Evolutionary conservation across 2,329 filamentous ascomycete genomes (phyloP).

Genomic region (Daldinia eschscholtzii): DNA sequence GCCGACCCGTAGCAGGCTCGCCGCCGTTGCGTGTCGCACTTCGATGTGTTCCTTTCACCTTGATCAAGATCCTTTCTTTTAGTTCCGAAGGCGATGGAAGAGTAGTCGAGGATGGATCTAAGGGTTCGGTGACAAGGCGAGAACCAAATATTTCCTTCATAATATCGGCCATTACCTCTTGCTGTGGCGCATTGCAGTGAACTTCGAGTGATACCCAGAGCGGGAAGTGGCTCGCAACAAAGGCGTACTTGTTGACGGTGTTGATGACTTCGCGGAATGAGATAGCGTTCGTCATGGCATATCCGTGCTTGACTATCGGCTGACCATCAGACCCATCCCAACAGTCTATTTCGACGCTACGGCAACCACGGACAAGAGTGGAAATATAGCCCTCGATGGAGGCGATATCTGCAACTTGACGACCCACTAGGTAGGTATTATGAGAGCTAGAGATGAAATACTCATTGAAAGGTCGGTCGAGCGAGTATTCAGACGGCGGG

Average conservation of each 20-base stretch:
- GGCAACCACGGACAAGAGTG: conserved; percentile 87
- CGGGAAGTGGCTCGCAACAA: conserved; percentile 86
- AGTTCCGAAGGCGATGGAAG: conserved; percentile 90
- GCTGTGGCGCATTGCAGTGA: conserved; percentile 87
- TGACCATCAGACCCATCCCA: conserved; percentile 93
- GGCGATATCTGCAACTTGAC: conserved; percentile 89
- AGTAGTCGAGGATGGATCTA: conserved; percentile 74
- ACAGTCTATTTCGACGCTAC: conserved; percentile 97
- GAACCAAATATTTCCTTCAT: conserved; percentile 87
- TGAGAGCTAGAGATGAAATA: conserved; percentile 99
- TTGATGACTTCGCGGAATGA: conserved; percentile 92
- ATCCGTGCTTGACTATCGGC: conserved; percentile 91
- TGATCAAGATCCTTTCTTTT: conserved; percentile 86
- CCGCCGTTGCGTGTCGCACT: conserved; percentile 62
- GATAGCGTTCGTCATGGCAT: conserved; percentile 88
- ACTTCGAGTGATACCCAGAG: conserved; percentile 96
- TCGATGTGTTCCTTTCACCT: conserved; percentile 86
- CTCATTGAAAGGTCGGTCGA: conserved; percentile 91
- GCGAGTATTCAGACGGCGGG: conserved; percentile 69
- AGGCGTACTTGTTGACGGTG: conserved; percentile 95
- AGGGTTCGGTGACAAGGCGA: conserved; percentile 80
- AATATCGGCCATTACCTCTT: conserved; percentile 87
- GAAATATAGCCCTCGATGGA: conserved; percentile 96
- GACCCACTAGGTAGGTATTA: conserved; percentile 94
- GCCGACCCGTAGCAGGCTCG: conserved; percentile 58